Evolutionary conservation across 2,329 filamentous ascomycete genomes (phyloP), one percentile per base, ranked within the genome.

Genomic region (Aspergillus fumigatiaffinis): DNA sequence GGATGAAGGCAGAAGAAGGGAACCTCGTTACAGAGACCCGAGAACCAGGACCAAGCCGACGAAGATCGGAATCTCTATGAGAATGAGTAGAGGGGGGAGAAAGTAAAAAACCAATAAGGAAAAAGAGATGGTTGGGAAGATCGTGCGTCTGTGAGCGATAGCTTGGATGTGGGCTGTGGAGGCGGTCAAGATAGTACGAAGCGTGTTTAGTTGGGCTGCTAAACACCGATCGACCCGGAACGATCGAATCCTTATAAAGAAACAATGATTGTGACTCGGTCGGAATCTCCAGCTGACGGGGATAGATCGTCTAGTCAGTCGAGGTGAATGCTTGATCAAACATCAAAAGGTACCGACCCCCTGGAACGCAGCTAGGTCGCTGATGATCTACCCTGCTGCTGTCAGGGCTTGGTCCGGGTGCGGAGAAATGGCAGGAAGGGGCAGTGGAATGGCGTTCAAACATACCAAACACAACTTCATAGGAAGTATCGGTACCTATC

Each of bases 161-260:
- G 50, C 28, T 53, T 48, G 42, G 56, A 62, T 55, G 60, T 65
- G 63, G 58, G 62, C 60, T 61, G 62, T 66, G 65, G 64, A 66
- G 65, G 65, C 65, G 65, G 65, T 67, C 65, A 67, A 54, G 60
- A 57, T 54, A 47, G 44, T 47, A 28, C 29, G 35, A 58, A 56
- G 56, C 57, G 50, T 44, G 54, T 49, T 32, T 50, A 52, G 49
- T 51, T 29, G 42, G 42, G 42, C 42, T 35, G 4, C 12, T 5
- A 35, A 32, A 35, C 32, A 35, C 12, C 32, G 32, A 35, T 35
- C 12, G 12, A 10, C n/a, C 32, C 3, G 21, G 42, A 23, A 23
- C 23, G 42, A 46, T 46, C 42, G 42, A 46, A 46, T 20, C 42
- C 42, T 46, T 46, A 46, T 46, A 46, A 46, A 23, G 21, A 21